Percentiles rank a stretch among this genome's conserved stretches.
Conservation (phyloP, 2,329 filamentous ascomycete genomes). For the Exophiala alcalophila region DNA sequence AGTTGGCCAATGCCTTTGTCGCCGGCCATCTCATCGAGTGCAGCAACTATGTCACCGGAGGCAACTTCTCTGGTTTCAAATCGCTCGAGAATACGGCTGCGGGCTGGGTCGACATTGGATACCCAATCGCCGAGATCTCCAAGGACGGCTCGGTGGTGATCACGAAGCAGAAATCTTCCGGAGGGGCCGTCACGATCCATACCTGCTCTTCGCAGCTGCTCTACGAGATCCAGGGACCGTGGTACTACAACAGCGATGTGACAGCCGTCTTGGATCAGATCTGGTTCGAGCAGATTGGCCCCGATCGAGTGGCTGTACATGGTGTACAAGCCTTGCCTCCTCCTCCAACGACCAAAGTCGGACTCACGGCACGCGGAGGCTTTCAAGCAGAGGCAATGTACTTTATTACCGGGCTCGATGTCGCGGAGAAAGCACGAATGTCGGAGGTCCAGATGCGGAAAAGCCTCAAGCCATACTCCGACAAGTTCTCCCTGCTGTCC, state of each 20-base stretch:
- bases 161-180: constrained; percentile 43
- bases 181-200: constrained; percentile 47
- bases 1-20: constrained; percentile 42
- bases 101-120: constrained; percentile 47
- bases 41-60: constrained; percentile 44
- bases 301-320: constrained; percentile 48
- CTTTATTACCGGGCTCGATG: constrained; percentile 47
- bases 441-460: constrained; percentile 45
- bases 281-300: constrained; percentile 51
- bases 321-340: constrained; percentile 46
- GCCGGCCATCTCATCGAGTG: constrained; percentile 43
- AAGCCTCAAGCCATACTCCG: constrained; percentile 36
- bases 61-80: constrained; percentile 47
- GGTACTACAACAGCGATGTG: constrained; percentile 59
- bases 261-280: constrained; percentile 52
- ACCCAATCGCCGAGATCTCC: constrained; percentile 47
- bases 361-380: constrained; percentile 46
- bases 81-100: constrained; percentile 33
- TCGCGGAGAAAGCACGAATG: constrained; percentile 47
- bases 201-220: constrained; percentile 54
- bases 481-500: constrained; percentile 34
- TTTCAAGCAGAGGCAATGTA: constrained; percentile 48
- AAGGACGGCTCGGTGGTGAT: constrained; percentile 42
- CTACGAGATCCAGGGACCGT: constrained; percentile 55
- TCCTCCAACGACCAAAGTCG: constrained; percentile 52